Evolutionary conservation across 768 basidiomycete genomes (phyloP).

Genomic region (Holtermanniella nyarrowii): DNA sequence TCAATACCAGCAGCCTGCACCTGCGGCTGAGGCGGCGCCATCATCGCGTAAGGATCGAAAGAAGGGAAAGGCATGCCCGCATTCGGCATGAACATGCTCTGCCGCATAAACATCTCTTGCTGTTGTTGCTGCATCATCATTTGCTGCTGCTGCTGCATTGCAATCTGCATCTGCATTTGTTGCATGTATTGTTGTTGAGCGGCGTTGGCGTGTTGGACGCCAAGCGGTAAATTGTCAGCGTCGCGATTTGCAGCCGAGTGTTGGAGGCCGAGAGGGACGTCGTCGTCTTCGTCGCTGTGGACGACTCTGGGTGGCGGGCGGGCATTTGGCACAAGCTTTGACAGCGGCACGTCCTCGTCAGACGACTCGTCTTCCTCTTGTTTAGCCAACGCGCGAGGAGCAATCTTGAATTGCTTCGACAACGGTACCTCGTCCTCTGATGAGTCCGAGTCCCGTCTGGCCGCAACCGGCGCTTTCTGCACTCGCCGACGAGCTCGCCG

Average conservation of each 20-base stretch:
- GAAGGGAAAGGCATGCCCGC: neutral
- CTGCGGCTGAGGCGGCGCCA: neutral
- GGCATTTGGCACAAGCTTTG: constrained; percentile 13
- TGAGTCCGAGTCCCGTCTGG: neutral
- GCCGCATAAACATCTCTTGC: constrained; percentile 4
- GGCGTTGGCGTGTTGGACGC: constrained; percentile 23
- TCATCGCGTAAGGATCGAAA: neutral
- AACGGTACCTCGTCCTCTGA: constrained; percentile 18
- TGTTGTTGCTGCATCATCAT: constrained; percentile 3
- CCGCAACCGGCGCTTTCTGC: neutral
- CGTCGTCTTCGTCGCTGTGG: constrained; percentile 31
- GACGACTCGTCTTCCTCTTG: constrained; percentile 3
- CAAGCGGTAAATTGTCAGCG: constrained; percentile 38
- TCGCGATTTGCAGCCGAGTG: constrained; percentile 9
- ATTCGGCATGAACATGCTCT: neutral
- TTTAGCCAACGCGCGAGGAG: neutral
- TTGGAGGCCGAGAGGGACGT: constrained; percentile 27
- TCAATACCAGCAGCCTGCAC: constrained; percentile 10
- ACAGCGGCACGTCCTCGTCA: constrained; percentile 31
- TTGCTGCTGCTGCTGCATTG: neutral
- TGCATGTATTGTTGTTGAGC: constrained; percentile 9
- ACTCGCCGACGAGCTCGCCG: neutral
- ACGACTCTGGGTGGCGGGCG: neutral
- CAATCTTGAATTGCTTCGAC: neutral
- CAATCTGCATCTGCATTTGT: constrained; percentile 4